Base-by-base conservation (phyloP, 331 rosid genomes). In the Pyracantha coccinea region DNA sequence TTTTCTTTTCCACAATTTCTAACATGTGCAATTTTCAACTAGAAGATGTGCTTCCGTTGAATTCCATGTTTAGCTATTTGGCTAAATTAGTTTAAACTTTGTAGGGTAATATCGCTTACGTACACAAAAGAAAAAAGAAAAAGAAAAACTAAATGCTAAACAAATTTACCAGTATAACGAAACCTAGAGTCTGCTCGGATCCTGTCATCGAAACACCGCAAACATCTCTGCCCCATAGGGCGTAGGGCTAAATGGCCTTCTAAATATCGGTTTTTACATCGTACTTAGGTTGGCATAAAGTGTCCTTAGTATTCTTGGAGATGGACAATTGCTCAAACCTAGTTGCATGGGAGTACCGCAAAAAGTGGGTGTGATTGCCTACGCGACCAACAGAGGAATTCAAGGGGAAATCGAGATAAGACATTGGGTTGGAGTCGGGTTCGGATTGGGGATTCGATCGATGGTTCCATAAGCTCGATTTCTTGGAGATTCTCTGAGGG, bases 141-240 rank as follows among this genome's bases (percentile, higher is more conserved):
- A n/a, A n/a, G n/a, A 32, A 45, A 45, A n/a, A n/a, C n/a, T 1
- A 45, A 45, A 45, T 7, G 7, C 53, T 45, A 45, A 45, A 14
- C 14, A 45, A 45, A 4, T 2, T 85, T 66, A 95, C 97, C 25
- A 96, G 97, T 66, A 95, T 84, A 60, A 95, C 84, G 86, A 92
- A 95, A 64, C 92, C 96, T 25, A 95, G 88, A 65, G 96, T 95
- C 83, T 95, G 92, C 28, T 97, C 92, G 0, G 99, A 95, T 25
- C 97, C 97, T 19, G 93, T 89, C 77, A 90, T 95, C 8, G 96
- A 95, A 5, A 96, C 99, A 15, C 99, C 97, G 35, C 88, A 93
- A 82, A 95, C 74, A 63, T 95, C 97, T 32, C 97, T 85, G 6
- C 90, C 93, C 57, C 88, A 87, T 25, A 95, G 89, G 5, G 93